Evolutionary conservation across 2,329 filamentous ascomycete genomes (phyloP), one percentile per base, ranked within the genome.

Genomic region (Ampelomyces quisqualis): DNA sequence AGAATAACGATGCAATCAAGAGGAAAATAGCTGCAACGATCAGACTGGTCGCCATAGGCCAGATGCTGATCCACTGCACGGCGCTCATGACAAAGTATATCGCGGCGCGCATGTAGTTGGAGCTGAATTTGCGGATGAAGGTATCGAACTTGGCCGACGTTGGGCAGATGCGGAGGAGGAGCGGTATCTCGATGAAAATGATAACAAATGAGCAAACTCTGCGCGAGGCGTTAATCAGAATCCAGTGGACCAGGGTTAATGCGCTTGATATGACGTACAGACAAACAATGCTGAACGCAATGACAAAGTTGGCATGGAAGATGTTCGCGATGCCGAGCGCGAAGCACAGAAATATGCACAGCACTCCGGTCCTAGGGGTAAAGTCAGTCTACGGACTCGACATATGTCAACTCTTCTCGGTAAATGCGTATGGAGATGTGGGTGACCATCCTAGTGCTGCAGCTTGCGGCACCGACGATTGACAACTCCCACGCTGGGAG

Each of bases 111-210:
- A 93, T 94, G 76, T 90, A 97, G 77, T 96, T 97, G 45, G 90
- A 95, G 51, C 89, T 89, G 76, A 98, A 88, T 63, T 81, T 85
- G 71, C 91, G 90, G 70, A 98, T 91, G 67, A 90, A 85, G 54
- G 74, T 76, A 70, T 98, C 93, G 73, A 98, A 98, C 53, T 80
- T 83, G 51, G 84, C 72, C 10, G 91, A 97, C 5, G 93, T 98
- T 43, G 93, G 93, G 76, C 93, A 98, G 74, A 98, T 96, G 72
- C 93, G 88, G 48, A 98, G 84, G 43, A 98, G 86, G 45, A 97
- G 84, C 19, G 93, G 93, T 13, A 98, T 85, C 70, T 98, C 74
- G 54, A 76, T 72, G 62, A 77, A 76, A 58, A 76, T 66, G 57
- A 76, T 72, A 55, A 76, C 60, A 65, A 76, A 75, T 42, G 72